A percentile compares a stretch with the other conserved stretches of the same genome.
Conservation (phyloP, 306 rosid species). For the Vachellia pachyceras region DNA sequence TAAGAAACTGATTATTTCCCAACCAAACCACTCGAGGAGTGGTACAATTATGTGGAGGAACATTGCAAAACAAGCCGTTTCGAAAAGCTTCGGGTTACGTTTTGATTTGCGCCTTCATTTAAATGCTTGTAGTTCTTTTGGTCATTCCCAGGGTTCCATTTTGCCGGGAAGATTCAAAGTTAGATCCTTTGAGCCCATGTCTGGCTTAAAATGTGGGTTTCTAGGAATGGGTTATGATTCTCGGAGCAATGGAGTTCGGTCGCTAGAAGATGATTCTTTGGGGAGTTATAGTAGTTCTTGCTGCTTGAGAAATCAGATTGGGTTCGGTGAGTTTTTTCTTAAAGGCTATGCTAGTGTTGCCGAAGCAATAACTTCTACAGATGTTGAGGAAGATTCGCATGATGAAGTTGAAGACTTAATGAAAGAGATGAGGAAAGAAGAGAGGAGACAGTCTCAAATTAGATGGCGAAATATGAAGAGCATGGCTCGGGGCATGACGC, state of each 20-base stretch:
- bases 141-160: slow-evolving; percentile 27
- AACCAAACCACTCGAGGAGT: slow-evolving; percentile 43
- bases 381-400: slow-evolving; percentile 67
- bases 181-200: slow-evolving; percentile 32
- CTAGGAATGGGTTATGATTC: slow-evolving; percentile 17
- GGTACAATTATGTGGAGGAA: slow-evolving; percentile 71
- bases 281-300: slow-evolving; percentile 30
- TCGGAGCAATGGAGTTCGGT: slow-evolving; percentile 19
- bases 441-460: slow-evolving; percentile 38
- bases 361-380: slow-evolving; percentile 72
- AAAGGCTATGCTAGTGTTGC: slow-evolving; percentile 71
- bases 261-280: slow-evolving; percentile 16
- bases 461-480: slow-evolving; percentile 38
- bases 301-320: slow-evolving; percentile 35
- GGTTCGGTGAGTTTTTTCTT: slow-evolving; percentile 34
- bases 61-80: slow-evolving; percentile 57
- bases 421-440: slow-evolving; percentile 60
- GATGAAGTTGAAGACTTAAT: slow-evolving; percentile 58
- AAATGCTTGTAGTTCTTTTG: slow-evolving; percentile 33
- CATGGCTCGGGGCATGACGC: slow-evolving; percentile 48
- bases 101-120: slow-evolving; percentile 36
- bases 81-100: slow-evolving; percentile 35
- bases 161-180: slow-evolving; percentile 30
- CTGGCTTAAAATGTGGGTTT: slow-evolving; percentile 32
- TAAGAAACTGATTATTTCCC: slow-evolving; percentile 22